Evolutionary conservation across 2,329 filamentous ascomycete genomes (phyloP), one percentile per base, ranked within the genome.

Genomic region (Penicillium digitatum): DNA sequence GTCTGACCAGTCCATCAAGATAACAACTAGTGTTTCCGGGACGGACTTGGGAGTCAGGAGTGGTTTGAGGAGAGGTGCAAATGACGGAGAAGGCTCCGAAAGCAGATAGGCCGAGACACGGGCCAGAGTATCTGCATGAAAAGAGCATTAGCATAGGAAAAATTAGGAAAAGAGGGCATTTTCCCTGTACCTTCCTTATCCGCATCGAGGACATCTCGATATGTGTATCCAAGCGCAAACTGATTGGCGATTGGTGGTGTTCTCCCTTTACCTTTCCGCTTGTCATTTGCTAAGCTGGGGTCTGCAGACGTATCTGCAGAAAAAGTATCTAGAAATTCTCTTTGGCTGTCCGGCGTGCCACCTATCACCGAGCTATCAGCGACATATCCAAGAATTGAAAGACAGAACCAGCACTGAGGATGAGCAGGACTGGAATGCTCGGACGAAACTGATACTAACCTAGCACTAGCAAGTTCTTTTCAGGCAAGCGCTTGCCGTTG

Each of bases 1-100:
- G 69, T 94, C 86, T 55, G 89, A 87, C 94, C 94, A 99, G 77
- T 96, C 92, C 40, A 99, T 81, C n/a, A 99, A 79, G 66, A 99
- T 86, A 59, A 95, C 89, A 60, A 97, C 83, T 57, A 95, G 82
- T 44, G 89, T 95, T 71, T 95, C 88, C 29, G 89, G 87, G 69
- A 96, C 88, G 7, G 90, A 87, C 72, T 89, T 84, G 40, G 89
- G 86, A 18, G 88, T 95, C 57, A 96, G 82, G 48, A 96, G 87
- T 24, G 92, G 91, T 63, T 86, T 86, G 57, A 96, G 81, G 52
- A 96, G 85, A 31, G 88, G 87, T 38, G 88, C 86, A 72, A 96
- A 96, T 18, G 90, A 84, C 45, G 86, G 83, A 29, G 89, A 92
- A 3, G 92, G 89, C 63, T 87, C 89, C n/a, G 89, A 88, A 55